Evolutionary conservation across 257 asterid genomes (phyloP).

Genomic region (Cinchona pubescens): DNA sequence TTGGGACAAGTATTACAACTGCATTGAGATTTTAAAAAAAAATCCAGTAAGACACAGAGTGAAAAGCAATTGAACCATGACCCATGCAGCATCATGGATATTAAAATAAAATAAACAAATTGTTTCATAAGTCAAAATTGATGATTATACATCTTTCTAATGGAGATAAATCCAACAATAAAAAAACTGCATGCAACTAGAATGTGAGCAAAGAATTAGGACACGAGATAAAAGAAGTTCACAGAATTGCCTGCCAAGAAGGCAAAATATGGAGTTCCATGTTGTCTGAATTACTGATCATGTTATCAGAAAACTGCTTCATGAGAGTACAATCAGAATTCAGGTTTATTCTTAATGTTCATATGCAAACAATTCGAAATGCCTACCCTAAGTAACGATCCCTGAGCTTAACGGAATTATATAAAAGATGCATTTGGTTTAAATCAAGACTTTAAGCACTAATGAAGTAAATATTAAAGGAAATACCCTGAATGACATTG

Average conservation of each 20-base stretch:
- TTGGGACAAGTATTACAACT: constrained; percentile 83
- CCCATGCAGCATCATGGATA: neutral
- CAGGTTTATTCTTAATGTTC: too few species aligned
- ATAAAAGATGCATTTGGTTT: neutral
- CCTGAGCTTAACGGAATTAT: neutral
- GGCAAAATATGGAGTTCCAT: neutral
- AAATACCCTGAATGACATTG: constrained; percentile 81
- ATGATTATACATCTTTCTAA: neutral
- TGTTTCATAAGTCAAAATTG: neutral
- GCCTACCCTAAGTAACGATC: neutral
- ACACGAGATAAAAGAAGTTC: neutral
- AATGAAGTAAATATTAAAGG: neutral
- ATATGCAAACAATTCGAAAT: neutral
- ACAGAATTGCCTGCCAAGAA: neutral
- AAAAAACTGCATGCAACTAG: neutral
- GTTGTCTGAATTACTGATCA: too few species aligned
- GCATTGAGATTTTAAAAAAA: constrained; percentile 24
- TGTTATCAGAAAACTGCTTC: too few species aligned
- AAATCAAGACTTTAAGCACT: neutral
- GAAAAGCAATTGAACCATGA: neutral
- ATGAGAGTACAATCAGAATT: too few species aligned
- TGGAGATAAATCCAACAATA: neutral
- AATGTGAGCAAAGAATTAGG: neutral
- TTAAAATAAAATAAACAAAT: neutral
- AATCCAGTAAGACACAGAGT: too few species aligned